These are phyloP conservation scores for Acorus gramineus DNA, from an alignment of 106 monocot species.

Conservation along the genomic window DNA sequence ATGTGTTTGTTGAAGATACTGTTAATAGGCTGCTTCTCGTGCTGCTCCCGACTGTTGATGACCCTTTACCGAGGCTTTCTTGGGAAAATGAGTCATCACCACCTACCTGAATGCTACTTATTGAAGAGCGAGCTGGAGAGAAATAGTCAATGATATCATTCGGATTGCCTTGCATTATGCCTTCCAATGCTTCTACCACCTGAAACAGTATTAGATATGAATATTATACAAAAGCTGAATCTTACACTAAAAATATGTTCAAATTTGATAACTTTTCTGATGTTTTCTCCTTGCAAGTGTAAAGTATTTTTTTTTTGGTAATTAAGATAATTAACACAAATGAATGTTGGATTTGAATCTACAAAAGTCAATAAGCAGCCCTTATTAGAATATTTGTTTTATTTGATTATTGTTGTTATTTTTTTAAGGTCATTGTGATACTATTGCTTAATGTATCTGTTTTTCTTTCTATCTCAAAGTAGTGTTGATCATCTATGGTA, in stretches of 20 bases:
- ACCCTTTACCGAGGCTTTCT: not conserved
- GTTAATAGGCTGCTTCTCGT: not conserved
- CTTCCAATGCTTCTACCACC: conserved; percentile 23
- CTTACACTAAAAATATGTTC: not conserved
- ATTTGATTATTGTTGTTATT: no score
- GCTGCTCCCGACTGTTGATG: conserved; percentile 1
- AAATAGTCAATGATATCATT: conserved; percentile 10
- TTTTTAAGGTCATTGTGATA: no score
- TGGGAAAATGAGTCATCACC: conserved; percentile 4
- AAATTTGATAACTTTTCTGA: not conserved
- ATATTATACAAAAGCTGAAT: not conserved
- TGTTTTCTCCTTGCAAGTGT: no score
- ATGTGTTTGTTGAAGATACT: not conserved
- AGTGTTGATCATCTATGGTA: no score
- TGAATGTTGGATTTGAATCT: no score
- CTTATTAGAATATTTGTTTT: no score
- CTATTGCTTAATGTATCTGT: no score
- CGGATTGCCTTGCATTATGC: conserved; percentile 17
- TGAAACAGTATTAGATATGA: conserved; percentile 4
- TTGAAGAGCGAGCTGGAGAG: conserved; percentile 19
- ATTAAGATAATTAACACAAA: no score
- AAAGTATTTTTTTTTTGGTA: no score
- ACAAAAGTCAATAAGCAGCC: no score
- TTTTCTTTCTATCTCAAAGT: no score
- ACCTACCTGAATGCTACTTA: conserved; percentile 8